These are phyloP conservation scores for Naganishia antarctica DNA, from an alignment of 768 basidiomycete species.

Conservation along the genomic window DNA sequence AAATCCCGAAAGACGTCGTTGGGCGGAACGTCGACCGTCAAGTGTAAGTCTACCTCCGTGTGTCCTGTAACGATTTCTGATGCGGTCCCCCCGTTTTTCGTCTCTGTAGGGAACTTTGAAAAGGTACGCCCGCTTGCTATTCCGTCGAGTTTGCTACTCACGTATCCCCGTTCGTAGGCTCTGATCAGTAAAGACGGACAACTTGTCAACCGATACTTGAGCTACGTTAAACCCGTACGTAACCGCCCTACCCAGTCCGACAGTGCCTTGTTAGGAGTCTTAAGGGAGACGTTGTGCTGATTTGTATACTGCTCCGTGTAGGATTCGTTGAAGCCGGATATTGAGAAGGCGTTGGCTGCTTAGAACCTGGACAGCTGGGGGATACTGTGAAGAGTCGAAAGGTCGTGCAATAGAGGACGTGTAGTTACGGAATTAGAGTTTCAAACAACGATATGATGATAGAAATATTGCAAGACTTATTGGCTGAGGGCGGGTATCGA, in stretches of 20 bases:
- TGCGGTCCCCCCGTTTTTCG: neutral
- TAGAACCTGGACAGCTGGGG: too few species aligned
- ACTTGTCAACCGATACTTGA: slow-evolving; percentile 24
- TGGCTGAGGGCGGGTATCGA: too few species aligned
- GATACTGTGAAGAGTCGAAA: too few species aligned
- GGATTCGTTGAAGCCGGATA: slow-evolving; percentile 20
- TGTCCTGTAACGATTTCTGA: too few species aligned
- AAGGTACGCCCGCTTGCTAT: slow-evolving; percentile 49
- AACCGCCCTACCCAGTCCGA: neutral
- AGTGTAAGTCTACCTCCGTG: too few species aligned
- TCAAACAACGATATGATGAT: too few species aligned
- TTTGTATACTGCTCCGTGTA: neutral
- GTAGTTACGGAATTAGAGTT: too few species aligned
- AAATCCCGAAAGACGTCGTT: slow-evolving; percentile 62
- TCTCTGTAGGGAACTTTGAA: slow-evolving; percentile 74
- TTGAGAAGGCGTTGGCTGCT: slow-evolving; percentile 25
- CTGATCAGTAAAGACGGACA: slow-evolving; percentile 26
- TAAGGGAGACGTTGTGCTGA: neutral
- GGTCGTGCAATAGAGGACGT: too few species aligned
- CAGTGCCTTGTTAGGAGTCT: neutral
- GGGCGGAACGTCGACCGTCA: slow-evolving; percentile 43
- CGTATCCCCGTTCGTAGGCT: neutral
- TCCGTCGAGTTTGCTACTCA: neutral
- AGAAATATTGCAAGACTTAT: too few species aligned
- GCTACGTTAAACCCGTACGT: slow-evolving; percentile 26